Evolutionary conservation across 805 yeast genomes (phyloP).

Genomic region (Kuraishia capsulata): DNA sequence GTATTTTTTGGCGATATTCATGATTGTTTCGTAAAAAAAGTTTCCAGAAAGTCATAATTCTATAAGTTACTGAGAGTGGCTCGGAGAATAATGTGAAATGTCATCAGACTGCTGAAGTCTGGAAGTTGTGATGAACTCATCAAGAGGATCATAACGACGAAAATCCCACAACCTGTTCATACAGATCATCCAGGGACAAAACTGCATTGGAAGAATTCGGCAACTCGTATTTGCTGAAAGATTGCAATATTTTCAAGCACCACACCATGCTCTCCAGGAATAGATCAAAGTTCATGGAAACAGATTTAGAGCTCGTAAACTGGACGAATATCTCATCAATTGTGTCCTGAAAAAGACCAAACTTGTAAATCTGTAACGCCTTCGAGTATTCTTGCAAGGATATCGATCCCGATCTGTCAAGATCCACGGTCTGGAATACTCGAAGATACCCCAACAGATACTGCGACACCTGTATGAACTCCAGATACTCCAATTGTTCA

Average conservation of each 20-base stretch:
- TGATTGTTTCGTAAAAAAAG: too few species aligned
- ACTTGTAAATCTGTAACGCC: neutral
- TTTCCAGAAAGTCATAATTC: too few species aligned
- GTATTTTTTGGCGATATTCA: too few species aligned
- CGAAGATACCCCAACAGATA: neutral
- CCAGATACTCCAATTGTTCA: neutral
- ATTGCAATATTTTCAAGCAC: neutral
- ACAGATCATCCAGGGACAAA: neutral
- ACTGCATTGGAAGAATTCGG: neutral
- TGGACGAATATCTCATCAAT: neutral
- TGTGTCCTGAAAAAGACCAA: neutral
- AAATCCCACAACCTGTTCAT: constrained; percentile 3
- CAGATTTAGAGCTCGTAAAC: neutral
- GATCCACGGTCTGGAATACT: neutral
- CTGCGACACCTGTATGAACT: neutral
- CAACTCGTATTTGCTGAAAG: neutral
- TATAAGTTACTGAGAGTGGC: too few species aligned
- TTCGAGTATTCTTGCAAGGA: neutral
- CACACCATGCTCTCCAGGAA: constrained; percentile 1
- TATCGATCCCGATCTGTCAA: constrained; percentile 4
- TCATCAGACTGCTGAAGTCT: too few species aligned
- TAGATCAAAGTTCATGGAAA: neutral
- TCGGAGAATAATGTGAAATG: too few species aligned
- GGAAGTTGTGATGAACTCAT: too few species aligned
- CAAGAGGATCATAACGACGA: neutral